Conservation (phyloP, 2,329 filamentous ascomycete species). For the Nothophaeocryptopus gaeumannii region DNA sequence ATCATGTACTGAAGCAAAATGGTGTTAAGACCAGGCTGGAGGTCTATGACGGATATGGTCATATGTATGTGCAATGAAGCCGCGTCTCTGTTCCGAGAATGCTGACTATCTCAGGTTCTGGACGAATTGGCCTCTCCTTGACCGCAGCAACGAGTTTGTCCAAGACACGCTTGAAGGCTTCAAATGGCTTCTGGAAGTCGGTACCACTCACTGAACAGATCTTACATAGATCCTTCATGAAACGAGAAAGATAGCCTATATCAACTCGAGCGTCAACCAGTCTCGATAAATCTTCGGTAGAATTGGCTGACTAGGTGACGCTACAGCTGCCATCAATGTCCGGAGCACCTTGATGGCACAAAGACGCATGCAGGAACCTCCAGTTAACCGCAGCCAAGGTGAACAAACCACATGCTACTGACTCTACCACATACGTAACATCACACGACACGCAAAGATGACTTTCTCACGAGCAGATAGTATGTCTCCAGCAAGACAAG, state of each 20-base stretch:
- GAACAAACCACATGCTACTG: too few species aligned
- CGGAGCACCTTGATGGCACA: conserved; percentile 15
- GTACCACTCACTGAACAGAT: background rate
- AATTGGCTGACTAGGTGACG: conserved; percentile 3
- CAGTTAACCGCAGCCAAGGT: background rate
- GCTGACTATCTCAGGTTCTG: background rate
- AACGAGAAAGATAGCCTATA: background rate
- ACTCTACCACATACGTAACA: background rate
- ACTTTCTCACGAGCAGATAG: conserved; percentile 17
- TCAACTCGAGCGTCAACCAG: background rate
- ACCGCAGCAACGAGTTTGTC: conserved; percentile 7
- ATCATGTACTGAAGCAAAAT: conserved; percentile 43
- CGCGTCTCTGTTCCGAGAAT: background rate
- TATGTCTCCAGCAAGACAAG: conserved; percentile 16
- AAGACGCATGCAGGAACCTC: background rate
- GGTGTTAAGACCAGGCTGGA: conserved; percentile 45
- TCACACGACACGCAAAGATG: conserved; percentile 2
- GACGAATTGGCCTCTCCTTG: conserved; percentile 11
- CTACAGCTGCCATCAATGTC: conserved; percentile 9
- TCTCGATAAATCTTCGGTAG: conserved; percentile 7
- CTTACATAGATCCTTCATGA: background rate
- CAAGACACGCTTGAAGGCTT: conserved; percentile 11
- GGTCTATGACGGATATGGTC: conserved; percentile 41
- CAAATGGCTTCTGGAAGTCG: conserved; percentile 8
- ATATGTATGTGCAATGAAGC: conserved; percentile 16